A percentile compares a stretch with the other conserved stretches of the same genome.
Evolutionary conservation across 345 rosid genomes (phyloP).

Genomic region (Stellera chamaejasme): DNA sequence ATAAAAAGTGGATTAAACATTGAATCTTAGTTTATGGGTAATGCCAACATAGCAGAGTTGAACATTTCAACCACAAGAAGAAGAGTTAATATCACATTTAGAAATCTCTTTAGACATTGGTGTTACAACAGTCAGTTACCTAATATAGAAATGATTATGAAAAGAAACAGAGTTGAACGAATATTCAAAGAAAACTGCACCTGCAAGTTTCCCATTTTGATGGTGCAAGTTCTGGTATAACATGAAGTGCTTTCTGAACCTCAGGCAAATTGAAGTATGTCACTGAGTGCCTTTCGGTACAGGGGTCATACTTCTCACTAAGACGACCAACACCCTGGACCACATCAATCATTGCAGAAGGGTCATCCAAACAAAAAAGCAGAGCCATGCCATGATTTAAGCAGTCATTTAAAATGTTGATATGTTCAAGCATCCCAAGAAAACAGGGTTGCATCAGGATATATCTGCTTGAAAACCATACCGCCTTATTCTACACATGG

Average conservation of each 20-base stretch:
- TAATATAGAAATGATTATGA: too few relatives aligned
- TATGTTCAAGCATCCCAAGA: not conserved
- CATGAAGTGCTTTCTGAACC: slow-evolving; percentile 80
- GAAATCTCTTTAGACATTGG: too few relatives aligned
- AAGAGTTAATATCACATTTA: too few relatives aligned
- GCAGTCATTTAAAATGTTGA: not conserved
- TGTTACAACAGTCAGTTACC: too few relatives aligned
- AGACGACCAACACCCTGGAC: slow-evolving; percentile 45
- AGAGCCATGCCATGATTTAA: not conserved
- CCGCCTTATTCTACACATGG: too few relatives aligned
- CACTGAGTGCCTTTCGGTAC: slow-evolving; percentile 75
- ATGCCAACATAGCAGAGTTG: too few relatives aligned
- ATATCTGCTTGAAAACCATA: too few relatives aligned
- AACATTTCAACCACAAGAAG: too few relatives aligned
- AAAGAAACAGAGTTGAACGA: too few relatives aligned
- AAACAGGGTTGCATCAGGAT: too few relatives aligned
- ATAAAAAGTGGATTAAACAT: too few relatives aligned
- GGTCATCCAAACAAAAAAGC: not conserved
- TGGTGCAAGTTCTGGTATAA: slow-evolving; percentile 52
- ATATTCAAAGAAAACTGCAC: slow-evolving; percentile 21
- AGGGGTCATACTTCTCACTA: slow-evolving; percentile 82
- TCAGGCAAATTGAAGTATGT: slow-evolving; percentile 79
- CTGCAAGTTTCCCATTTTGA: slow-evolving; percentile 88
- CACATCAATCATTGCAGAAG: not conserved
- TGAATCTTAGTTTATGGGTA: too few relatives aligned